Evolutionary conservation across 148 eudicot species (phyloP).

Genomic region (Simmondsia chinensis): DNA sequence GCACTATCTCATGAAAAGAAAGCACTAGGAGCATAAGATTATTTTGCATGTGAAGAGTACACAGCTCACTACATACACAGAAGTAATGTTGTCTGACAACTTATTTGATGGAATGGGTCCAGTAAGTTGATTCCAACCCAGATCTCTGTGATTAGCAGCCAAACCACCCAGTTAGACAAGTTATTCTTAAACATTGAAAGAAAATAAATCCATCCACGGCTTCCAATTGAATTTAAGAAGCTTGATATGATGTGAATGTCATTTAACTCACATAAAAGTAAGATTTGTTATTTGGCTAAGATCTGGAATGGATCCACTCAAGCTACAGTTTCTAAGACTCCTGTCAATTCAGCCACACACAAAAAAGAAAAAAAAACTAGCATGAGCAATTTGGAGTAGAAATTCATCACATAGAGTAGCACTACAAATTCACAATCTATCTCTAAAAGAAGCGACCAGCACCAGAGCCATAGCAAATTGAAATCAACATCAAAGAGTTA

Average conservation of each 20-base stretch:
- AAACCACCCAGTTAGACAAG: background rate
- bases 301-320: slow-evolving; percentile 73
- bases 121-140: slow-evolving; percentile 62
- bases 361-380: too few species aligned
- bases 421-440: too few species aligned
- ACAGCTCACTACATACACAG: slow-evolving; percentile 45
- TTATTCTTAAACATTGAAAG: background rate
- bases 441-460: too few species aligned
- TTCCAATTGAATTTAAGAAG: background rate
- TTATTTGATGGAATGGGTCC: slow-evolving; percentile 59
- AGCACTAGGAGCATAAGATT: background rate
- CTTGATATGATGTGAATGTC: background rate
- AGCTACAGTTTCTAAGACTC: slow-evolving; percentile 81
- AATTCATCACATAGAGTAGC: too few species aligned
- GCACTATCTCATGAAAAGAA: background rate
- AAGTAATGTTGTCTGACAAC: slow-evolving; percentile 55
- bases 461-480: too few species aligned
- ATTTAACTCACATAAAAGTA: slow-evolving; percentile 56
- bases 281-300: slow-evolving; percentile 51
- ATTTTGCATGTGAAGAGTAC: background rate
- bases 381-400: too few species aligned
- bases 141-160: slow-evolving; percentile 49
- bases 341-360: too few species aligned
- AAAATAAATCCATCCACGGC: slow-evolving; percentile 1
- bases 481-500: background rate